Base-by-base conservation (phyloP, 148 eudicot genomes). In the Camellia lanceoleosa region DNA sequence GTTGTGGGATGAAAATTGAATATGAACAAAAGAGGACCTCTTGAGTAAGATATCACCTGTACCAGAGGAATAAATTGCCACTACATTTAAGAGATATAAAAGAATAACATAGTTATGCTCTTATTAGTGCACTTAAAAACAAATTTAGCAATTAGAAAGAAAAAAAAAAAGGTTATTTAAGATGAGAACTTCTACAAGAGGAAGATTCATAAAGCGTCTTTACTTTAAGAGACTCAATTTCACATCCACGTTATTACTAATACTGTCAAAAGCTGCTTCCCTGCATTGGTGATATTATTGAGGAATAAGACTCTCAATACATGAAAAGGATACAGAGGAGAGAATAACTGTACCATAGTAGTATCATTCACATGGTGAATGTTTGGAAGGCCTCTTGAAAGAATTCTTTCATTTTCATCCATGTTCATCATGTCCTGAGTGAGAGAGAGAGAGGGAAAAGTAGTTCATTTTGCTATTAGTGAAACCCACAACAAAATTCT, bases 401-500 rank as follows among this genome's bases (percentile, higher is more conserved):
- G 88, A 78, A 96, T 82, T 83, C 83, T 90, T 85, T 85, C 92
- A 41, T 81, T 82, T 76, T 78, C 81, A 84, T 96, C 99, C 91
- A 96, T 82, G 79, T 87, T 85, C 98, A 93, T 88, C 99, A 96
- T 92, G 81, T 96, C 98, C 99, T 96, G 84, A 58, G 71, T 30
- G 38, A 30, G 38, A 30, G 38, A 30, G 8, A 52, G 49, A 52
- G 46, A 59, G 76, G 14, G 74, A 80, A 70, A 74, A 60, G 68
- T 52, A 74, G 30, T 83, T 75, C 30, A 62, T 19, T 66, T 59
- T 52, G 59, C 30, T 44, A 41, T 46, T 78, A 66, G 49, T 65
- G 42, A 75, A 70, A 79, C 2, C 51, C 41, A 7, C 75, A 56
- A 54, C 16, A 30, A 80, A 41, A 30, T 18, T 55, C 60, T 80